Percentiles rank a stretch among this genome's conserved stretches.
phyloP scores from a whole-genome alignment of 1,284 basidiomycete species.

The Fistulinella cinereoalba region DNA sequence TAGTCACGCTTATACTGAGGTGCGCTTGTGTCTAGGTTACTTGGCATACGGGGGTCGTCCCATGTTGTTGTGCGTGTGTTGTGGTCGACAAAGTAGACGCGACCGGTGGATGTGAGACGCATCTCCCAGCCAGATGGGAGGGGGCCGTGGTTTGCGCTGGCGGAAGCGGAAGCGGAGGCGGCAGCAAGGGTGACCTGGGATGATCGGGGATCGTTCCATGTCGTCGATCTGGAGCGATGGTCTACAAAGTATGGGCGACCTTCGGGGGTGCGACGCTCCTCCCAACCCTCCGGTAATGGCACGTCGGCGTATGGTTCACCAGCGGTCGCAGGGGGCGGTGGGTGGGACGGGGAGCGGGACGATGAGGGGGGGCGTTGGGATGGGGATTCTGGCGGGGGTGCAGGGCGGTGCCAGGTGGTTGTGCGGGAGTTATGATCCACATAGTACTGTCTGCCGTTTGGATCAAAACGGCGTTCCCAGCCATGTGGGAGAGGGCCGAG shows the following conservation, averaged over 20 bases:
- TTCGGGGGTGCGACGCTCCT: conserved; percentile 93
- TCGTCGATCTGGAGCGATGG: conserved; percentile 92
- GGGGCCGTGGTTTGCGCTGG: conserved; percentile 88
- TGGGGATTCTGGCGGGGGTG: conserved; percentile 45
- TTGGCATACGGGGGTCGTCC: conserved; percentile 92
- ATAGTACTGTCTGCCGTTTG: conserved; percentile 88
- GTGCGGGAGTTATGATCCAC: conserved; percentile 92
- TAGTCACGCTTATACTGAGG: conserved; percentile 98
- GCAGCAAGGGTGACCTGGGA: conserved; percentile 89
- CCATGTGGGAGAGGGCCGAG: conserved; percentile 79
- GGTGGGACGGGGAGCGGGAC: conserved; percentile 31
- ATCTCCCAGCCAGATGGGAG: conserved; percentile 96
- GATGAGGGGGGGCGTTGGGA: conserved; percentile 35
- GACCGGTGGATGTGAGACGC: conserved; percentile 90
- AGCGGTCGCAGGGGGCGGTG: conserved; percentile 35
- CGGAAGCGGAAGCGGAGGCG: conserved; percentile 81
- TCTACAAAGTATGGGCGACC: conserved; percentile 94
- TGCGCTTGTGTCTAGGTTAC: conserved; percentile 82
- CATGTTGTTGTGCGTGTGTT: conserved; percentile 98
- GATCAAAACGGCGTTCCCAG: conserved; percentile 93
- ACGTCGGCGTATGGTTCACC: conserved; percentile 52
- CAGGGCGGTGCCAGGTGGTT: conserved; percentile 88
- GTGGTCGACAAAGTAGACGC: conserved; percentile 96
- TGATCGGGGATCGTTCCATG: conserved; percentile 92
- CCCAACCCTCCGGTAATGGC: conserved; percentile 91